Percentiles rank a stretch among this genome's conserved stretches.
Conservation (phyloP, 2,329 filamentous ascomycete genomes). For the Pleurostoma richardsiae region DNA sequence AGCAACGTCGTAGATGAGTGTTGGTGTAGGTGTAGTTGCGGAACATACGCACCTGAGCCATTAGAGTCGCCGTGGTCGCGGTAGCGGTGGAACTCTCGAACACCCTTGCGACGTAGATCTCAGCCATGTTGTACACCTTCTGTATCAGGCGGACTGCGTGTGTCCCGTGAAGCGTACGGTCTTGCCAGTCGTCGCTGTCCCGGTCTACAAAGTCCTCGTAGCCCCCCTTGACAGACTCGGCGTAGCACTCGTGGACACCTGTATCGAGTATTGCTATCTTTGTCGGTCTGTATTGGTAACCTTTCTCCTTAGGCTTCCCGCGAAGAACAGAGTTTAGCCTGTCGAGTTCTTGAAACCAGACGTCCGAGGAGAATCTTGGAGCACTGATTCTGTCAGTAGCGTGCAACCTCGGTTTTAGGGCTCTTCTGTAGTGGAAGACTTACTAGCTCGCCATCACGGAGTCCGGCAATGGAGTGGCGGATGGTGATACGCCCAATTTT, state of each 20-base stretch:
- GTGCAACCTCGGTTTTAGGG: no score
- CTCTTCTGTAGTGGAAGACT: no score
- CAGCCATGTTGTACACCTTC: slow-evolving; percentile 4
- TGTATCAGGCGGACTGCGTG: slow-evolving; percentile 1
- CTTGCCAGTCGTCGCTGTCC: neutral
- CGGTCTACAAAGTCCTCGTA: slow-evolving; percentile 5
- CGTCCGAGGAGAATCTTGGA: neutral
- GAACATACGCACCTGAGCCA: neutral
- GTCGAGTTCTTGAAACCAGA: slow-evolving; percentile 5
- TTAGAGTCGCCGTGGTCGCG: neutral
- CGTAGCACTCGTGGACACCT: neutral
- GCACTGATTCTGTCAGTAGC: no score
- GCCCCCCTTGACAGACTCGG: neutral
- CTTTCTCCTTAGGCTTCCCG: neutral
- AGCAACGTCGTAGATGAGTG: neutral
- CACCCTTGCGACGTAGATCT: slow-evolving; percentile 3
- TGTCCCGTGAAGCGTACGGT: slow-evolving; percentile 3
- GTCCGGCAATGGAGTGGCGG: neutral
- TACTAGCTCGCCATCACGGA: no score
- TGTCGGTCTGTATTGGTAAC: neutral
- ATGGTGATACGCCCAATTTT: no score
- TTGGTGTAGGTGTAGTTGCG: no score
- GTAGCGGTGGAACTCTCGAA: neutral
- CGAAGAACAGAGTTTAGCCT: slow-evolving; percentile 1
- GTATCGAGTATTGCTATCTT: slow-evolving; percentile 4